A percentile compares a stretch with the other conserved stretches of the same genome.
These are phyloP conservation scores for Ottelia alismoides DNA, from an alignment of 106 monocot genomes.

Conservation along the genomic window DNA sequence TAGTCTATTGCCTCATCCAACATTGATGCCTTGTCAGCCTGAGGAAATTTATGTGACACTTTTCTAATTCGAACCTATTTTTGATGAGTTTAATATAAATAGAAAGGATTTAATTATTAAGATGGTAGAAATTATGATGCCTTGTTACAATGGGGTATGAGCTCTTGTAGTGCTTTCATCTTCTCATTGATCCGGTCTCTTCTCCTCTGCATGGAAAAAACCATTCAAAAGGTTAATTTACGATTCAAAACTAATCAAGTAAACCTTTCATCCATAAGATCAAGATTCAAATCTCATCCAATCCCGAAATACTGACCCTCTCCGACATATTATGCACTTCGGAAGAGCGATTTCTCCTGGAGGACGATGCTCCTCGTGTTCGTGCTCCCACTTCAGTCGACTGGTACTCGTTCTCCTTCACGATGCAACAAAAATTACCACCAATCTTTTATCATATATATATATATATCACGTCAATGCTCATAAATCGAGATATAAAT, in stretches of 20 bases:
- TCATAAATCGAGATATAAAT: constrained; percentile 1
- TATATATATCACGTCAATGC: too few relatives aligned
- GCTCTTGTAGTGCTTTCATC: constrained; percentile 67
- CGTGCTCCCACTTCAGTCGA: constrained; percentile 22
- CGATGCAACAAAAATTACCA: too few relatives aligned
- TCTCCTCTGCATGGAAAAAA: constrained; percentile 29
- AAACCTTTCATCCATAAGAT: too few relatives aligned
- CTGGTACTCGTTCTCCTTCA: constrained; percentile 47
- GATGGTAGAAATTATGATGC: constrained; percentile 9
- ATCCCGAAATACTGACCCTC: constrained; percentile 32
- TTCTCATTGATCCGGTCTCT: constrained; percentile 73
- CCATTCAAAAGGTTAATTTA: neutral
- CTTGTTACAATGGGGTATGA: constrained; percentile 71
- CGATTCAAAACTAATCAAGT: neutral
- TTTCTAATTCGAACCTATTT: neutral
- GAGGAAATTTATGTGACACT: constrained; percentile 1
- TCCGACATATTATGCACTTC: constrained; percentile 71
- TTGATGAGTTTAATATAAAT: neutral
- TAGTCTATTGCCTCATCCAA: constrained; percentile 84
- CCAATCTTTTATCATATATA: too few relatives aligned
- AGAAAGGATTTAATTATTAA: too few relatives aligned
- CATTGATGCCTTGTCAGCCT: constrained; percentile 89
- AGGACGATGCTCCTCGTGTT: constrained; percentile 18
- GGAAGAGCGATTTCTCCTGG: constrained; percentile 35
- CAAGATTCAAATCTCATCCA: neutral